phyloP scores from a whole-genome alignment of 306 rosid genomes.

The Cicer arietinum region DNA sequence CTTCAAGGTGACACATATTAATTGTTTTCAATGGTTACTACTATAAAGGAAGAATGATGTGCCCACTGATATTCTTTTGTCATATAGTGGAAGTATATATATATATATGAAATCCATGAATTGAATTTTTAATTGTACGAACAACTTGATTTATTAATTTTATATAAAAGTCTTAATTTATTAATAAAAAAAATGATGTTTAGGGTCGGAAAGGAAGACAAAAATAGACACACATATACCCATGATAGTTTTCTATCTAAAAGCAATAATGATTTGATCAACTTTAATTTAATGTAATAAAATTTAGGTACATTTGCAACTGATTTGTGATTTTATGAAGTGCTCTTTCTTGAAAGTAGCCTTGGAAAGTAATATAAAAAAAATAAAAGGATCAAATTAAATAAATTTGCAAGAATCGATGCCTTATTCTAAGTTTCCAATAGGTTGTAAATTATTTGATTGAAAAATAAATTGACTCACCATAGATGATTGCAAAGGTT shows the following conservation, averaged over 20 bases:
- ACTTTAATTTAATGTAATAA: constrained; percentile 30
- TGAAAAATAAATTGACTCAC: constrained; percentile 27
- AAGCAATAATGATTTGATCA: constrained; percentile 39
- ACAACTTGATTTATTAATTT: constrained; percentile 24
- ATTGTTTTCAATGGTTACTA: constrained; percentile 33
- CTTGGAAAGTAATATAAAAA: not conserved
- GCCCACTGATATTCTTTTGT: constrained; percentile 49
- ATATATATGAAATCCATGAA: not conserved
- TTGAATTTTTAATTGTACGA: not conserved
- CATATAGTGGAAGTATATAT: constrained; percentile 34
- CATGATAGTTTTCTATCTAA: constrained; percentile 32
- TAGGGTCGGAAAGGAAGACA: constrained; percentile 32
- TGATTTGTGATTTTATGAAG: constrained; percentile 33
- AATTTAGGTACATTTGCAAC: constrained; percentile 4
- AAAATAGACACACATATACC: constrained; percentile 9
- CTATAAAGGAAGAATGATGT: constrained; percentile 23
- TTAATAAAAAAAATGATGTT: constrained; percentile 35
- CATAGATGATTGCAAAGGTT: constrained; percentile 7
- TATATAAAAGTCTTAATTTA: not conserved
- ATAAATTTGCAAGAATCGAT: not conserved
- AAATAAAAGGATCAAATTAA: not conserved
- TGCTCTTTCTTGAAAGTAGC: constrained; percentile 39
- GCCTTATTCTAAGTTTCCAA: constrained; percentile 11
- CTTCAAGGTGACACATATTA: constrained; percentile 20
- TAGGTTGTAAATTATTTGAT: constrained; percentile 6